phyloP scores from a whole-genome alignment of 2,329 filamentous ascomycete genomes.

The Pseudovirgaria hyperparasitica region DNA sequence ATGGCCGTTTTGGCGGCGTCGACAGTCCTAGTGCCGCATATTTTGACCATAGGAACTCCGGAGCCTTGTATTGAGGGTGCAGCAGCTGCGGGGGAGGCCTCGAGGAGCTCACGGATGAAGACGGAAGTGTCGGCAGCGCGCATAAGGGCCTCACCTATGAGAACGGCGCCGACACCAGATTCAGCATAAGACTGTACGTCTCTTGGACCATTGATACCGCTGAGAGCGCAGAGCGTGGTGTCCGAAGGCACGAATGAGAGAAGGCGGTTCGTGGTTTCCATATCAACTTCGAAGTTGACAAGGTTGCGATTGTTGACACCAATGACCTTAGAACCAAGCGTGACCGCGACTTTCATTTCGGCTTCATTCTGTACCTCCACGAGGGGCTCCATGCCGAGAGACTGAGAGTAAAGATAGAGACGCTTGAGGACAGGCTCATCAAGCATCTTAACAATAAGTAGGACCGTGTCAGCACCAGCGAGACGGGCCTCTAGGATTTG shows the following conservation, averaged over 20 bases:
- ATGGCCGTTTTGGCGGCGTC: slow-evolving; percentile 72
- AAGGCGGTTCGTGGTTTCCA: slow-evolving; percentile 79
- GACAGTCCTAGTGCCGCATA: slow-evolving; percentile 78
- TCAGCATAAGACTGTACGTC: slow-evolving; percentile 81
- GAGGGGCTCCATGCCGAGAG: slow-evolving; percentile 90
- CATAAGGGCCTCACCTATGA: slow-evolving; percentile 96
- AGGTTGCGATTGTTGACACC: slow-evolving; percentile 97
- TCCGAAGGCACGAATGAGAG: slow-evolving; percentile 75
- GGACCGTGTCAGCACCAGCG: slow-evolving; percentile 84
- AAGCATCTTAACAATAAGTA: slow-evolving; percentile 98
- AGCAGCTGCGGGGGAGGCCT: slow-evolving; percentile 26
- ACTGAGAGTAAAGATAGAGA: slow-evolving; percentile 79
- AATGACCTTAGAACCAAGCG: slow-evolving; percentile 79
- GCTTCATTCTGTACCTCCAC: slow-evolving; percentile 93
- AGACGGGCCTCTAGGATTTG: slow-evolving; percentile 91
- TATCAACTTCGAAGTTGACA: slow-evolving; percentile 91
- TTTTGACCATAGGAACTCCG: slow-evolving; percentile 60
- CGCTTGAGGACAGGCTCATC: slow-evolving; percentile 58
- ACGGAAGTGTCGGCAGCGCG: slow-evolving; percentile 66
- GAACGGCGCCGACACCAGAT: slow-evolving; percentile 81
- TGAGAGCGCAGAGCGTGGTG: slow-evolving; percentile 85
- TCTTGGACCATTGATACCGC: slow-evolving; percentile 78
- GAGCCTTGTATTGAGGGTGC: slow-evolving; percentile 5
- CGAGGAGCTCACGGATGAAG: slow-evolving; percentile 78
- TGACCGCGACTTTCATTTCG: slow-evolving; percentile 81